Conservation (phyloP, 495 filamentous ascomycete genomes). For the Penicillium egyptiacum region DNA sequence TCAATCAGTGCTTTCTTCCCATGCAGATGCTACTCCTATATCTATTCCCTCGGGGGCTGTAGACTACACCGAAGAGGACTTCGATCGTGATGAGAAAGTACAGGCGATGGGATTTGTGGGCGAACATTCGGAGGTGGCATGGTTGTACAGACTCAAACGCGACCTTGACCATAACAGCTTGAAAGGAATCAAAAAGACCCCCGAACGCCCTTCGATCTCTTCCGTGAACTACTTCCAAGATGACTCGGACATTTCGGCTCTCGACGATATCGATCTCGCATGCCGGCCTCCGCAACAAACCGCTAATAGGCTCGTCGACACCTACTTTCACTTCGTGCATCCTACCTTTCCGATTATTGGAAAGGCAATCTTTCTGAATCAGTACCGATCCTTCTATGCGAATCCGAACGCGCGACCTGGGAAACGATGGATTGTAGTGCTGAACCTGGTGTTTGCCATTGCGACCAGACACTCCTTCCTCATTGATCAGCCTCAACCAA, state of each 20-base stretch:
- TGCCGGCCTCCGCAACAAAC: conserved; percentile 49
- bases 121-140: conserved; percentile 61
- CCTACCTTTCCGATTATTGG: conserved; percentile 59
- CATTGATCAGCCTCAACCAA: conserved; percentile 31
- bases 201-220: conserved; percentile 33
- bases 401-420: conserved; percentile 37
- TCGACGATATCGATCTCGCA: conserved; percentile 46
- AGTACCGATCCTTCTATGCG: conserved; percentile 43
- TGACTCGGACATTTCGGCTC: conserved; percentile 45
- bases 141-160: conserved; percentile 54
- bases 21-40: conserved; percentile 27
- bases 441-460: conserved; percentile 69
- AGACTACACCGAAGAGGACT: conserved; percentile 60
- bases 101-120: conserved; percentile 60
- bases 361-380: conserved; percentile 42
- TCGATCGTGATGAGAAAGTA: conserved; percentile 51
- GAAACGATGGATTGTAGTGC: conserved; percentile 55
- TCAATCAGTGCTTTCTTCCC: neutral
- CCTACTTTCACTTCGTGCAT: conserved; percentile 59
- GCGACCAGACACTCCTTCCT: conserved; percentile 51
- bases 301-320: conserved; percentile 53
- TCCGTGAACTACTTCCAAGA: conserved; percentile 58
- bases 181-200: conserved; percentile 16
- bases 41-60: conserved; percentile 49
- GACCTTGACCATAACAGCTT: conserved; percentile 31